Conservation (phyloP, 2,329 filamentous ascomycete species). For the Fusarium verticillioides region DNA sequence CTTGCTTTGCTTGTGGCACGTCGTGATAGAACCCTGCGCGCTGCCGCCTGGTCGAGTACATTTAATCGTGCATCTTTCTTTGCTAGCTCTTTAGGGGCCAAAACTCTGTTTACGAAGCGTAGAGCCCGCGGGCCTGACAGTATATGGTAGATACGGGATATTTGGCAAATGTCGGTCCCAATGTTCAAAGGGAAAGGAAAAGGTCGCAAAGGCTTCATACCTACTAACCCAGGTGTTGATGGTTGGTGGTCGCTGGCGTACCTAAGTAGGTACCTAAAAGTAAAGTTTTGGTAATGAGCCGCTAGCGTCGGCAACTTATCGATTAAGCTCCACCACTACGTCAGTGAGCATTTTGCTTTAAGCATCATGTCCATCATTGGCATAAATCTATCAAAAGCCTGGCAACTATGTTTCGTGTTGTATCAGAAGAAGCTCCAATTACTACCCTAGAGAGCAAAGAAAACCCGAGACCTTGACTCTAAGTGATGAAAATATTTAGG, state of each 20-base stretch:
- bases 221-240: not conserved
- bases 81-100: constrained; percentile 52
- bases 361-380: constrained; percentile 1
- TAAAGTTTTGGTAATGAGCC: constrained; percentile 12
- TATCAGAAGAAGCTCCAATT: constrained; percentile 22
- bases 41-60: constrained; percentile 9
- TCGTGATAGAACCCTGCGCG: not conserved
- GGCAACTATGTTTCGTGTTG: not conserved
- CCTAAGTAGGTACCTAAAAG: not conserved
- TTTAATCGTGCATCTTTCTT: constrained; percentile 39
- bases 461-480: not conserved
- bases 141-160: constrained; percentile 71
- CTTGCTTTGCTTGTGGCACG: not conserved
- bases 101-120: constrained; percentile 61
- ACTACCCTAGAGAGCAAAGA: constrained; percentile 1
- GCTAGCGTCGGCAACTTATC: constrained; percentile 45
- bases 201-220: constrained; percentile 49
- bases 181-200: constrained; percentile 76
- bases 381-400: constrained; percentile 1
- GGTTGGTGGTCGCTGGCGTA: not conserved
- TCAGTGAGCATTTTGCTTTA: constrained; percentile 6
- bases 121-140: constrained; percentile 57
- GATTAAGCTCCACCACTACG: constrained; percentile 32
- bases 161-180: constrained; percentile 82
- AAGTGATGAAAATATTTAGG: not conserved